phyloP scores from a whole-genome alignment of 2,329 filamentous ascomycete genomes.

The Epichloe glyceriae region DNA sequence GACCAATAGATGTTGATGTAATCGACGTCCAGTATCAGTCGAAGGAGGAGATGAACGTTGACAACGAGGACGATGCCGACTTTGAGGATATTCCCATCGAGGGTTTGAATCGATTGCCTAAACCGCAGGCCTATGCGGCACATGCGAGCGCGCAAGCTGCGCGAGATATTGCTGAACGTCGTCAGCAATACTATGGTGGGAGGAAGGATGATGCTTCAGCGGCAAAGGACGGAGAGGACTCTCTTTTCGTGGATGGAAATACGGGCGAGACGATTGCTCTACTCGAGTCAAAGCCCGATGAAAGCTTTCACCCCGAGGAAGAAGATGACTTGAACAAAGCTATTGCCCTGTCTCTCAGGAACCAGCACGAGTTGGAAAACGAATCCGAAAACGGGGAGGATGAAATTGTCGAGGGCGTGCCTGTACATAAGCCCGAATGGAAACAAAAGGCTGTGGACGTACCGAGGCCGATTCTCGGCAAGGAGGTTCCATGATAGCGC shows the following conservation, averaged over 20 bases:
- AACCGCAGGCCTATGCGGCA: constrained; percentile 19
- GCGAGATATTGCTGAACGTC: constrained; percentile 13
- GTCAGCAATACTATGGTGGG: constrained; percentile 16
- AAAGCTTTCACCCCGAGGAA: constrained; percentile 25
- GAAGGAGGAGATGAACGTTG: constrained; percentile 47
- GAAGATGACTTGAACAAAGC: constrained; percentile 60
- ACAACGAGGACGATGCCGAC: constrained; percentile 61
- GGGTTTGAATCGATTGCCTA: constrained; percentile 74
- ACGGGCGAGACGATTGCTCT: constrained; percentile 12
- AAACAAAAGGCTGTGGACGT: constrained; percentile 38
- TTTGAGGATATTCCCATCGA: constrained; percentile 93
- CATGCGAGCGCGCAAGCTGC: constrained; percentile 13
- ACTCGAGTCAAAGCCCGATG: constrained; percentile 21
- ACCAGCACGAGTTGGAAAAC: constrained; percentile 34
- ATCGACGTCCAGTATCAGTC: constrained; percentile 43
- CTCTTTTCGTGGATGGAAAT: constrained; percentile 32
- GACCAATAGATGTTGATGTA: constrained; percentile 83
- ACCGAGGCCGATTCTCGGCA: constrained; percentile 36
- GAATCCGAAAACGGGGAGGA: constrained; percentile 28
- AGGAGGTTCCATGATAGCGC: constrained; percentile 52
- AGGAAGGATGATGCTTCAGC: constrained; percentile 9
- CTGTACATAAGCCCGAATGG: constrained; percentile 36
- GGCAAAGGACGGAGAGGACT: constrained; percentile 34
- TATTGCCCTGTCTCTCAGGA: constrained; percentile 73
- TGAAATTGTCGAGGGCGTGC: constrained; percentile 36